These are phyloP conservation scores for Pholiota conissans DNA, from an alignment of 768 basidiomycete species.

Conservation along the genomic window DNA sequence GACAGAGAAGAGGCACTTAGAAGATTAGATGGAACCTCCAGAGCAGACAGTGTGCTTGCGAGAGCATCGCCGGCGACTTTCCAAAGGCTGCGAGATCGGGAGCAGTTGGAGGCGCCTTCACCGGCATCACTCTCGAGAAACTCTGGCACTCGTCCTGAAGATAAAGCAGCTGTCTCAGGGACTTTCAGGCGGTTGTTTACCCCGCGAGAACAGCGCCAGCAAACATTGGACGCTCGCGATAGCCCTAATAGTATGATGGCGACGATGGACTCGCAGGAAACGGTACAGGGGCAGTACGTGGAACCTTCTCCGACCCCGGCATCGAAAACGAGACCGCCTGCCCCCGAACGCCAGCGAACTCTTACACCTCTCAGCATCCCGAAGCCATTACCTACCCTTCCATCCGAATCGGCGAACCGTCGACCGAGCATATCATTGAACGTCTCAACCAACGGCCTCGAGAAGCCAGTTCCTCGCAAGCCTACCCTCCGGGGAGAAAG, in stretches of 20 bases:
- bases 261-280: constrained; percentile 44
- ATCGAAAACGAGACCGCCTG: constrained; percentile 25
- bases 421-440: constrained; percentile 5
- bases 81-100: constrained; percentile 27
- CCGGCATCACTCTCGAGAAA: constrained; percentile 19
- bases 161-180: neutral
- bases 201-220: constrained; percentile 56
- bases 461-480: constrained; percentile 19
- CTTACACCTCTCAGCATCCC: constrained; percentile 55
- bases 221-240: constrained; percentile 25
- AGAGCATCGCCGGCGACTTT: constrained; percentile 35
- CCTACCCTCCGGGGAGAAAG: constrained; percentile 44
- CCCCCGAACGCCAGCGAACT: constrained; percentile 41
- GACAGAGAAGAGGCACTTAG: constrained; percentile 46
- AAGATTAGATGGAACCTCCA: constrained; percentile 28
- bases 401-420: constrained; percentile 50
- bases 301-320: constrained; percentile 47
- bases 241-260: constrained; percentile 20
- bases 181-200: constrained; percentile 55
- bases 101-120: constrained; percentile 23
- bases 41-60: constrained; percentile 35
- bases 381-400: constrained; percentile 57
- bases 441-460: neutral
- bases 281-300: constrained; percentile 31
- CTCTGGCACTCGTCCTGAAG: neutral